A percentile compares a stretch with the other conserved stretches of the same genome.
These are phyloP conservation scores for Ustilago esculenta DNA, from an alignment of 1,284 basidiomycete genomes.

Conservation along the genomic window DNA sequence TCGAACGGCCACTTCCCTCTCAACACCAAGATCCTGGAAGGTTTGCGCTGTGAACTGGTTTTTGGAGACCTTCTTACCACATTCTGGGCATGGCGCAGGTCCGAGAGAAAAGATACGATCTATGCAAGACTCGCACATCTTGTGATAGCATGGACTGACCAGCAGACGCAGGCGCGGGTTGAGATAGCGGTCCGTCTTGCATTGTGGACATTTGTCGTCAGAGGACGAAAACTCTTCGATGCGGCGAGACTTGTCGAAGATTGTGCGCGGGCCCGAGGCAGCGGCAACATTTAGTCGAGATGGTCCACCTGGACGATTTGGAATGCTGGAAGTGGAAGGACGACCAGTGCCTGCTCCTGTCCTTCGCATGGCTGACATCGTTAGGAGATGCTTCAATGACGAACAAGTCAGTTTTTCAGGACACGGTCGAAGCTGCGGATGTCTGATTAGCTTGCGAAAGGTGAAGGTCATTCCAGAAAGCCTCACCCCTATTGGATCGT, in stretches of 20 bases:
- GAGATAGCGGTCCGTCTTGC: constrained; percentile 94
- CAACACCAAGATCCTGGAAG: constrained; percentile 94
- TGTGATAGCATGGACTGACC: constrained; percentile 96
- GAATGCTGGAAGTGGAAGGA: constrained; percentile 11
- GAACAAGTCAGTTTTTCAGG: neutral
- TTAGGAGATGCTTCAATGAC: neutral
- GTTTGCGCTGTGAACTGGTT: constrained; percentile 94
- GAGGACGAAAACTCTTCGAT: constrained; percentile 59
- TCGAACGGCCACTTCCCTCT: constrained; percentile 92
- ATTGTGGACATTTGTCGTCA: constrained; percentile 91
- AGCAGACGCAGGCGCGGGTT: constrained; percentile 92
- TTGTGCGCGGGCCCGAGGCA: constrained; percentile 31
- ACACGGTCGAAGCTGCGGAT: neutral
- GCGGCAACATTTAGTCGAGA: constrained; percentile 31
- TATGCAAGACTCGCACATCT: constrained; percentile 85
- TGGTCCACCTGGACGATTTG: constrained; percentile 24
- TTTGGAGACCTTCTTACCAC: constrained; percentile 87
- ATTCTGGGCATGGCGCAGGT: constrained; percentile 94
- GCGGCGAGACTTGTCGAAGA: constrained; percentile 55
- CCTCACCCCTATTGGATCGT: too few species aligned
- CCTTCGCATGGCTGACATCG: constrained; percentile 33
- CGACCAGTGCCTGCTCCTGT: constrained; percentile 20
- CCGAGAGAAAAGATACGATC: constrained; percentile 95
- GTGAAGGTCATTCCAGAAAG: neutral
- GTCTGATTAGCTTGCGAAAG: too few species aligned